Base-by-base conservation (phyloP, 2,329 filamentous ascomycete genomes). In the Fusarium algeriense region DNA sequence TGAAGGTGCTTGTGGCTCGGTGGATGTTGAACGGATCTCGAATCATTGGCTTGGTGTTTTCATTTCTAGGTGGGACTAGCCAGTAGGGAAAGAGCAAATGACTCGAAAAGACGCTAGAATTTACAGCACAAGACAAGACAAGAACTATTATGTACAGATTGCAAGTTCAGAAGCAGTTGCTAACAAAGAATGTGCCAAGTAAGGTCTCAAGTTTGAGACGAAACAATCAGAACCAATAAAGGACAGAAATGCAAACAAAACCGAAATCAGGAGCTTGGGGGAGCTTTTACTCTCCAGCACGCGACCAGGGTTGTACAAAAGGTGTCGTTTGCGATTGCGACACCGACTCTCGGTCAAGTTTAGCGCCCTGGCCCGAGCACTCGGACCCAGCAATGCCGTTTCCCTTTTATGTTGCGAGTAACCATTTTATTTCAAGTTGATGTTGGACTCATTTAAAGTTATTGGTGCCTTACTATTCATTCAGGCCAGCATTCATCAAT, bases 21-120 rank as follows among this genome's bases (percentile, higher is more conserved):
- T 81, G 80, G 69, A 83, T 77, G 71, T 82, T 80, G 79, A 85
- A 86, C 35, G 84, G 83, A 71, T 85, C 83, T 74, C 81, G 81
- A 74, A 83, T 81, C 80, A 82, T 83, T 76, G 70, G 69, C 65
- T 70, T 71, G 75, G 69, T 70, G 66, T 70, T 68, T 69, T 75
- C 77, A 81, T 80, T 61, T 75, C 77, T 73, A 50, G 57, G 64
- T 53, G 62, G 52, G 60, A 64, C 44, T 65, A 65, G 55, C 45
- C 43, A 34, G 40, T 58, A 34, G 45, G 54, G 52, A 30, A 46
- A 57, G 44, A 40, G 50, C 35, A 43, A 32, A 59, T 49, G 53
- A 54, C 43, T 59, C 41, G 57, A 32, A 28, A 32, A 32, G 46
- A n/a, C 28, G 28, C 45, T 60, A 60, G 30, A 60, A 44, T 45